Evolutionary conservation across 768 basidiomycete species (phyloP), one percentile per base, ranked within the genome.

Genomic region (Cyclocybe cylindracea): DNA sequence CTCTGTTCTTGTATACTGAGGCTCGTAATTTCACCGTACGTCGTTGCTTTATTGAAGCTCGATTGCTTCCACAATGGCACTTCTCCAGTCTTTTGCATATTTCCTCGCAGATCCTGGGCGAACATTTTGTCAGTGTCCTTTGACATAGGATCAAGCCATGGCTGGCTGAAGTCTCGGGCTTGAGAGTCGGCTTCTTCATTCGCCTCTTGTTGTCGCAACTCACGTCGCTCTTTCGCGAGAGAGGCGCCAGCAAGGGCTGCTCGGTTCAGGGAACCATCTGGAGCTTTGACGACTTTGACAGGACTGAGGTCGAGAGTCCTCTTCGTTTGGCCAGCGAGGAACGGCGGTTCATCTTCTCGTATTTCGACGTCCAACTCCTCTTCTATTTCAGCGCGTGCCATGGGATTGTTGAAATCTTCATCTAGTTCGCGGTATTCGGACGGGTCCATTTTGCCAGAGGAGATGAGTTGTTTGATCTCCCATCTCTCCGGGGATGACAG

Each of bases 381-480:
- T 65, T 99, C 97, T 1, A 94, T 85, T 62, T 96, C 94, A 1
- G 87, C 87, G 42, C 85, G 85, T 16, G 85, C 85, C 63, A 83
- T 77, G 1, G 89, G 85, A 61, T 91, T 87, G 48, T 69, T 80
- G 65, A 89, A 83, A 53, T 94, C 91, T 60, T 94, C 93, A 56
- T 95, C 91, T 46, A 97, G 75, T 31, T 96, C 91, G 2, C 94
- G 94, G 62, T 95, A 96, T 67, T 98, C 97, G 4, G 94, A 88
- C 9, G 95, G 89, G 57, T 87, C 86, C 48, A 98, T 82, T 11
- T 86, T 91, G 39, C 97, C 97, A 31, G 94, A 97, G 1, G 97
- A 91, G 49, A 98, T 97, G 50, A 99, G 83, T 67, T 98, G 97
- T 70, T 98, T 98, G 70, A 99, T 95, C 74, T 99, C 97, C 94